A percentile compares a stretch with the other conserved stretches of the same genome.
These are phyloP conservation scores for Corchorus olitorius DNA, from an alignment of 345 rosid species.

Conservation along the genomic window DNA sequence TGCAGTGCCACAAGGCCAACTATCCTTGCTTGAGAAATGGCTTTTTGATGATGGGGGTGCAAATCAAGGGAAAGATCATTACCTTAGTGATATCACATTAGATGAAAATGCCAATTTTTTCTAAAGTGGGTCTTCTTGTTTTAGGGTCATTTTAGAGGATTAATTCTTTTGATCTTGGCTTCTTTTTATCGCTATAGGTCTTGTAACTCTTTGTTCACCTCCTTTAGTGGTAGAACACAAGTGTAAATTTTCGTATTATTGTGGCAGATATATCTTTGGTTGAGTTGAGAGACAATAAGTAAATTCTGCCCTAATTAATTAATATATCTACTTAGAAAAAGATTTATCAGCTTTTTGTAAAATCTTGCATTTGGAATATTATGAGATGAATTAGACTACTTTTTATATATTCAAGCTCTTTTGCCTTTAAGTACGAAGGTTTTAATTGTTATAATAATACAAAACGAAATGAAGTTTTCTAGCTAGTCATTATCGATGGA, in stretches of 20 bases:
- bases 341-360: conserved; percentile 15
- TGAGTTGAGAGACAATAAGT: neutral
- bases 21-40: conserved; percentile 74
- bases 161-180: conserved; percentile 23
- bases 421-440: neutral
- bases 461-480: too few relatives aligned
- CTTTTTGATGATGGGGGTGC: conserved; percentile 56
- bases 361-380: conserved; percentile 1
- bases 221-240: neutral
- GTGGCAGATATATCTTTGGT: neutral
- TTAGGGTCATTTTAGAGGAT: conserved; percentile 6
- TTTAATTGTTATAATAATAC: neutral
- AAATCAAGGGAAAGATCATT: conserved; percentile 44
- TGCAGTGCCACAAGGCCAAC: conserved; percentile 32
- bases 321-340: neutral
- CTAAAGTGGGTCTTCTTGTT: conserved; percentile 32
- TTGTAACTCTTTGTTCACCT: neutral
- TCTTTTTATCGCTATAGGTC: conserved; percentile 18
- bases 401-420: neutral
- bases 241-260: conserved; percentile 2
- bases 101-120: conserved; percentile 48
- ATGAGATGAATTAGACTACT: conserved; percentile 6
- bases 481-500: neutral
- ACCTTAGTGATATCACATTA: conserved; percentile 42
- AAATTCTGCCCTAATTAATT: neutral